Evolutionary conservation across 768 basidiomycete species (phyloP).

Genomic region (Coprinellus aureogranulatus): DNA sequence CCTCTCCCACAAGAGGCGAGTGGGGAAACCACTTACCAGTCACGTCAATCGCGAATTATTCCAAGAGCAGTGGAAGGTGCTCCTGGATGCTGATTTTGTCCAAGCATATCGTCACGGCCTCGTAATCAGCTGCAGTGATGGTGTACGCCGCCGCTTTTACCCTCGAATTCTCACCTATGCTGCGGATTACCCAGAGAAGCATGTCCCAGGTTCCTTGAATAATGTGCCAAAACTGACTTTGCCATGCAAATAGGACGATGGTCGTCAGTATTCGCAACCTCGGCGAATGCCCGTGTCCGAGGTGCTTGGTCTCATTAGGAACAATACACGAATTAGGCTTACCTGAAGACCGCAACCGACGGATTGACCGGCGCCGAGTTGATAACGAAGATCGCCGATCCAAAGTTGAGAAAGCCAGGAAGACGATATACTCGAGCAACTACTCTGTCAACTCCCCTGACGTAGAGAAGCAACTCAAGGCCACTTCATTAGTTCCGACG

Average conservation of each 20-base stretch:
- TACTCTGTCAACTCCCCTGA: neutral
- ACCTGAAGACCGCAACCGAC: neutral
- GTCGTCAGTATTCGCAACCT: slow-evolving; percentile 19
- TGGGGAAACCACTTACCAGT: neutral
- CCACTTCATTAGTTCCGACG: neutral
- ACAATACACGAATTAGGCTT: slow-evolving; percentile 9
- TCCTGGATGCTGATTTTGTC: neutral
- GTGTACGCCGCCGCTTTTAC: slow-evolving; percentile 1
- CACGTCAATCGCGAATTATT: neutral
- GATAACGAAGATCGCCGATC: neutral
- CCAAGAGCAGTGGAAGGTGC: neutral
- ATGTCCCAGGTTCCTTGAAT: neutral
- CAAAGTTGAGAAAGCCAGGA: neutral
- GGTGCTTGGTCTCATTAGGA: slow-evolving; percentile 11
- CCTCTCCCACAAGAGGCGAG: neutral
- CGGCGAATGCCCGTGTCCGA: slow-evolving; percentile 16
- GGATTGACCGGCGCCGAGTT: neutral
- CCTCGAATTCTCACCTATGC: slow-evolving; percentile 2
- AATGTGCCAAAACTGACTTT: neutral
- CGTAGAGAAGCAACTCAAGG: neutral
- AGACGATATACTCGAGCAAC: neutral
- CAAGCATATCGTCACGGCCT: slow-evolving; percentile 1
- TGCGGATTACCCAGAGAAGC: slow-evolving; percentile 5
- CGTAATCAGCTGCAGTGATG: neutral
- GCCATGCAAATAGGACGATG: too few relatives aligned